Percentiles rank a stretch among this genome's conserved stretches.
These are phyloP conservation scores for Phytophthora kernoviae DNA, from an alignment of 352 stramenopile species.

Conservation along the genomic window DNA sequence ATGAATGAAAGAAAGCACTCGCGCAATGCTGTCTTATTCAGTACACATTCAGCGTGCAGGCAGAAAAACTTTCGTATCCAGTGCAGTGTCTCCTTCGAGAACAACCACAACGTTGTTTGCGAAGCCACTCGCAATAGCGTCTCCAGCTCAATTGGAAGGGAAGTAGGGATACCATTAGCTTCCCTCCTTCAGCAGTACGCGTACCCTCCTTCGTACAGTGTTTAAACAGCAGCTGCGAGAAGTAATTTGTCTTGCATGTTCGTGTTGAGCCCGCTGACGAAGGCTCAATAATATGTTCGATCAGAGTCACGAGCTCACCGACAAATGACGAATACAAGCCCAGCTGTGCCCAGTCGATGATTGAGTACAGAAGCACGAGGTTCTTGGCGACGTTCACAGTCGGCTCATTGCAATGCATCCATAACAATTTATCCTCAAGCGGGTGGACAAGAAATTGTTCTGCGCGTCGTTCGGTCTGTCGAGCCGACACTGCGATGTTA, in stretches of 20 bases:
- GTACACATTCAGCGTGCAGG: constrained; percentile 16
- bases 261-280: constrained; percentile 8
- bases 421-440: constrained; percentile 45
- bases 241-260: constrained; percentile 41
- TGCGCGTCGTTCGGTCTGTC: not conserved
- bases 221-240: constrained; percentile 42
- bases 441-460: not conserved
- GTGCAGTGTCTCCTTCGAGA: constrained; percentile 33
- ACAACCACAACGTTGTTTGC: constrained; percentile 47
- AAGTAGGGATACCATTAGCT: not conserved
- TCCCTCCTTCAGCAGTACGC: too few relatives aligned
- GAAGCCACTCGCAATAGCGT: constrained; percentile 37
- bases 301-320: constrained; percentile 43
- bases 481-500: not conserved
- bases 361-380: constrained; percentile 45
- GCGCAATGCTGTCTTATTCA: constrained; percentile 40
- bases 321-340: constrained; percentile 38
- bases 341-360: constrained; percentile 47
- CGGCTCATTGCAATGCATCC: constrained; percentile 38
- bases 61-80: constrained; percentile 41
- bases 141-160: constrained; percentile 39
- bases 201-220: constrained; percentile 11
- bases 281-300: constrained; percentile 40
- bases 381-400: constrained; percentile 50
- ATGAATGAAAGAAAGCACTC: constrained; percentile 35